These are phyloP conservation scores for Aspergillus pseudonomiae DNA, from an alignment of 2,329 filamentous ascomycete species.

Conservation along the genomic window DNA sequence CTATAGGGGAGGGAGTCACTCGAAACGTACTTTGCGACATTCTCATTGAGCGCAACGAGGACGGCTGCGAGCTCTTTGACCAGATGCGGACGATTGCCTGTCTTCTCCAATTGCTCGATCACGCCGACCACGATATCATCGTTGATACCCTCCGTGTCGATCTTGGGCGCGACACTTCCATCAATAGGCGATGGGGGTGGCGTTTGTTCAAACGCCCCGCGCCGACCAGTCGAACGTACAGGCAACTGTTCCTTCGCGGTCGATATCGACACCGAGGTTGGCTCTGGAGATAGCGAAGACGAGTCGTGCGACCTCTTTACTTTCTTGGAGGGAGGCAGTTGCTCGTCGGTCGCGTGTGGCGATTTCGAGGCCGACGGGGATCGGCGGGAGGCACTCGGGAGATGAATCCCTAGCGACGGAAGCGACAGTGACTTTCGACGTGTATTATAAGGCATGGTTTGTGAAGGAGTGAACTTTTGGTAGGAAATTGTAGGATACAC, in stretches of 20 bases:
- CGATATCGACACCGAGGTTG: conserved; percentile 28
- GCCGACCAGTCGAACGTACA: conserved; percentile 37
- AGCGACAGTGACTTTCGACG: conserved; percentile 93
- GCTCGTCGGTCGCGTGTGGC: conserved; percentile 60
- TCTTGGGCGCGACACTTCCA: conserved; percentile 53
- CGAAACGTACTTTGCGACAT: conserved; percentile 83
- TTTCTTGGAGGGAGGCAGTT: conserved; percentile 62
- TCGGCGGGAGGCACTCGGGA: conserved; percentile 64
- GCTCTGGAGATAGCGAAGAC: conserved; percentile 46
- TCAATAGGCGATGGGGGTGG: conserved; percentile 75
- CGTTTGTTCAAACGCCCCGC: conserved; percentile 68
- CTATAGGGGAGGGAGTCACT: conserved; percentile 3
- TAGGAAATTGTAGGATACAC: conserved; percentile 8
- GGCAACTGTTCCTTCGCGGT: conserved; percentile 32
- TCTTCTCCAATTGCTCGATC: conserved; percentile 84
- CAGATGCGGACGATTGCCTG: conserved; percentile 87
- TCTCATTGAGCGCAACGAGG: conserved; percentile 73
- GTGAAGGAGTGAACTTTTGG: conserved; percentile 3
- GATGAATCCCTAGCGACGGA: conserved; percentile 87
- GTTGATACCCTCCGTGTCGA: conserved; percentile 82
- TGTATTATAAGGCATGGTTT: conserved; percentile 88
- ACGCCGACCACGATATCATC: conserved; percentile 95
- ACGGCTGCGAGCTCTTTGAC: conserved; percentile 90
- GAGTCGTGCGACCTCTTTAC: conserved; percentile 75
- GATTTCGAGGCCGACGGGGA: conserved; percentile 65